Evolutionary conservation across 148 eudicot genomes (phyloP), one percentile per base, ranked within the genome.

Genomic region (Cornus suecica): DNA sequence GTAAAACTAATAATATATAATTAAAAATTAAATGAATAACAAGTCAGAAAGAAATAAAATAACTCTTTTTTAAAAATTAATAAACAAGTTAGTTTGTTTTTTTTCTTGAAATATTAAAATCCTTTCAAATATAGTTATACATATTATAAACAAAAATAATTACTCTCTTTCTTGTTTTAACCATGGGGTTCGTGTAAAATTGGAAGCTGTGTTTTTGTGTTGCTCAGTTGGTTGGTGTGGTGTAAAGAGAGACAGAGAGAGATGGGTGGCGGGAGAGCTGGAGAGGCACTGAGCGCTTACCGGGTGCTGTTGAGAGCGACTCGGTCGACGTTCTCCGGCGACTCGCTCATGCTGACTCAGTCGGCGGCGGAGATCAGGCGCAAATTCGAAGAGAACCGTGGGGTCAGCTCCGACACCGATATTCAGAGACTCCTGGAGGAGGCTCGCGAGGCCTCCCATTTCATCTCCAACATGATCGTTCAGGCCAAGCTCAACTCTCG

Each of bases 331-430:
- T 94, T 94, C 74, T 90, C 92, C 34, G 98, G 97, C 5, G 98
- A 94, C 80, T 70, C 80, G 13, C 69, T 86, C 10, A 90, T 94
- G 97, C 90, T 94, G 41, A 79, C 70, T 66, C 86, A 89, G 29
- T 94, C 98, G 3, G 91, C 96, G 66, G 87, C 83, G 41, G 97
- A 94, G 82, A 91, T 89, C 18, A 81, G 98, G 64, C 71, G 76
- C 77, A 94, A 92, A 71, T 94, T 94, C 78, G 96, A 94, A 10
- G 98, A 94, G 76, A 90, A 89, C 22, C 89, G 90, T 27, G 73
- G 74, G 80, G 90, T 92, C 11, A 66, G 80, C 31, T 86, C 93
- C 25, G 84, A 88, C 26, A 24, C 84, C 14, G 94, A 94, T 58
- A 85, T 92, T 72, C 77, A 79, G 68, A 79, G 73, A 45, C 95